These are phyloP conservation scores for Adansonia madagascariensis DNA, from an alignment of 441 rosid genomes.

Conservation along the genomic window DNA sequence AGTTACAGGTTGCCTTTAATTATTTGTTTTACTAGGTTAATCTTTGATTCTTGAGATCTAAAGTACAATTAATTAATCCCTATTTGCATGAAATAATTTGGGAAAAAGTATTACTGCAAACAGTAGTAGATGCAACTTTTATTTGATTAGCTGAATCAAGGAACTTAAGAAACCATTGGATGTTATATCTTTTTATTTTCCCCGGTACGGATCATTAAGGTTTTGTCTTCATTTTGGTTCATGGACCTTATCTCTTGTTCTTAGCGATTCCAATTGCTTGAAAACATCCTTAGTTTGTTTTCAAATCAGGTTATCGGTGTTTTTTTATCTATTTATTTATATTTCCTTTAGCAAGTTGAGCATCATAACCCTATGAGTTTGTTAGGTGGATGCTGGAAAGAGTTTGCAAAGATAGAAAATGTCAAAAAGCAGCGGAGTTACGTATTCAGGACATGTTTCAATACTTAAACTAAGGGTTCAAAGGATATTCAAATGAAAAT, in stretches of 20 bases:
- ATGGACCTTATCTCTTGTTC: not conserved
- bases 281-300: not conserved
- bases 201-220: not conserved
- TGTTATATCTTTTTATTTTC: not conserved
- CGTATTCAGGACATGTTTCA: too few relatives aligned
- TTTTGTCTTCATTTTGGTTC: not conserved
- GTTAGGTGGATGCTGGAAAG: too few relatives aligned
- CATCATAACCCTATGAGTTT: too few relatives aligned
- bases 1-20: not conserved
- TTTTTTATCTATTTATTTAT: too few relatives aligned
- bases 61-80: not conserved
- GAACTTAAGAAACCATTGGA: not conserved
- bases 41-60: too few relatives aligned
- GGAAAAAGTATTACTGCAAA: not conserved
- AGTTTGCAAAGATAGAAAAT: too few relatives aligned
- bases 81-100: not conserved
- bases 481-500: too few relatives aligned
- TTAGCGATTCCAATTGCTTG: not conserved
- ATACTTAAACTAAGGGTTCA: too few relatives aligned
- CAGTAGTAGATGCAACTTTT: not conserved
- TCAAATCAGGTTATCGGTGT: not conserved
- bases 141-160: not conserved
- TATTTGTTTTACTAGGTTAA: too few relatives aligned
- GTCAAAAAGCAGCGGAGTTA: too few relatives aligned
- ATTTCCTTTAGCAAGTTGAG: too few relatives aligned